Evolutionary conservation across 192 early-diverging fungal genomes (phyloP), one percentile per base, ranked within the genome.

Genomic region (Dimargaris verticillata): DNA sequence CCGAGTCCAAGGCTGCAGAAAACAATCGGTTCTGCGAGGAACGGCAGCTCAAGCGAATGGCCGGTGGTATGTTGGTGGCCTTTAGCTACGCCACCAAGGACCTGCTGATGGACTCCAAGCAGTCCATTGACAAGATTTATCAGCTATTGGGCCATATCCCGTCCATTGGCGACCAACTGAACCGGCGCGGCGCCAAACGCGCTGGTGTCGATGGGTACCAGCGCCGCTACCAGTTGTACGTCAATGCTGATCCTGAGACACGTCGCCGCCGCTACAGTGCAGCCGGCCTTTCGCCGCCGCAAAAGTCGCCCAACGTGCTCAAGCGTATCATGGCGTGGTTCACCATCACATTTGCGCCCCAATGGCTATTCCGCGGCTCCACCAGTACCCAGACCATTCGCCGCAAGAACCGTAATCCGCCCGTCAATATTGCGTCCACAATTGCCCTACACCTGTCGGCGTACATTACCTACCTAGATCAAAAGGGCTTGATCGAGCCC

Each of bases 21-120:
- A 33, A 58, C 22, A 28, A 28, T 15, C 41, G 55, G 28, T 38
- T 38, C 38, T 15, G 38, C 22, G 1, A n/a, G 3, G 75, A 79
- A 45, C 47, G 71, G 42, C 63, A 72, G n/a, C 78, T 84, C 59
- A 85, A 87, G 62, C 55, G 55, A 0, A 33, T 33, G 28, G 76
- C 73, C 45, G 80, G 86, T 65, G 82, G 83, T 64, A 71, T 91
- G 26, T 45, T 91, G 38, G 66, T 84, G 0, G 86, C 82, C 12
- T 88, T 80, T 62, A 73, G 78, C 13, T 65, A 79, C 53, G 77
- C 82, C 0, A 78, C 73, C 28, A 91, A 88, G 68, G 81, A 88
- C 64, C 78, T 80, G 64, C 71, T 90, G 20, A 76, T 85, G 29
- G 71, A 79, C 50, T 78, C 41, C 11, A 13, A 25, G 15, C 12